Evolutionary conservation across 1,284 basidiomycete genomes (phyloP).

Genomic region (Ceratobasidium papillatum): DNA sequence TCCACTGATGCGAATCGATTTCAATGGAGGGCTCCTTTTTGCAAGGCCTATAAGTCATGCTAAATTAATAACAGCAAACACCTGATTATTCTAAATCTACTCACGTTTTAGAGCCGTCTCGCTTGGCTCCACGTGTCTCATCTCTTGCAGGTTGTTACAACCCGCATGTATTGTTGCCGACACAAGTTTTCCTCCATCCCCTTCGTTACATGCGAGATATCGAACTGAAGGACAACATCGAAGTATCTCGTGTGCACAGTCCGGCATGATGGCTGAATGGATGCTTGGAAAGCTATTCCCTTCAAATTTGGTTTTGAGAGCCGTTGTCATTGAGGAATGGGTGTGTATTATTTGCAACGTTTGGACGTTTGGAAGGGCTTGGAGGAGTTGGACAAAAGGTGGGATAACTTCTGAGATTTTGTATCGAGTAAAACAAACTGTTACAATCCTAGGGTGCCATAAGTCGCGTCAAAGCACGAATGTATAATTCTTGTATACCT

Average conservation of each 20-base stretch:
- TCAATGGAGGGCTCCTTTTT: neutral
- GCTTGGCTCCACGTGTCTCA: neutral
- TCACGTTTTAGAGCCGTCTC: neutral
- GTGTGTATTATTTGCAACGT: slow-evolving; percentile 16
- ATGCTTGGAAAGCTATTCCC: slow-evolving; percentile 10
- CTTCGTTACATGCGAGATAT: slow-evolving; percentile 13
- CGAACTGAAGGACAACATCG: slow-evolving; percentile 15
- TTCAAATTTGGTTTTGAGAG: neutral
- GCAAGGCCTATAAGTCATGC: neutral
- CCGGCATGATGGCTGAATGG: neutral
- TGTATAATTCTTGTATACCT: neutral
- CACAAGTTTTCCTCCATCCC: slow-evolving; percentile 9
- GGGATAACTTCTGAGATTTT: neutral
- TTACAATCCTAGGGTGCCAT: slow-evolving; percentile 11
- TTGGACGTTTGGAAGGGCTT: slow-evolving; percentile 29
- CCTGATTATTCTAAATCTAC: neutral
- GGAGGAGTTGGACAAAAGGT: slow-evolving; percentile 19
- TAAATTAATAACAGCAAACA: neutral
- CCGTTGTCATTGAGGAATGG: neutral
- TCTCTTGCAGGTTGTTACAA: slow-evolving; percentile 18
- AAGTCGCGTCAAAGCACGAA: neutral
- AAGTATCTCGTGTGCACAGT: slow-evolving; percentile 13
- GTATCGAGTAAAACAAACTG: slow-evolving; percentile 4
- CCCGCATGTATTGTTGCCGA: neutral
- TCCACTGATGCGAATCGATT: neutral